These are phyloP conservation scores for Nannizzia gypsea DNA, from an alignment of 2,329 filamentous ascomycete species.

Conservation along the genomic window DNA sequence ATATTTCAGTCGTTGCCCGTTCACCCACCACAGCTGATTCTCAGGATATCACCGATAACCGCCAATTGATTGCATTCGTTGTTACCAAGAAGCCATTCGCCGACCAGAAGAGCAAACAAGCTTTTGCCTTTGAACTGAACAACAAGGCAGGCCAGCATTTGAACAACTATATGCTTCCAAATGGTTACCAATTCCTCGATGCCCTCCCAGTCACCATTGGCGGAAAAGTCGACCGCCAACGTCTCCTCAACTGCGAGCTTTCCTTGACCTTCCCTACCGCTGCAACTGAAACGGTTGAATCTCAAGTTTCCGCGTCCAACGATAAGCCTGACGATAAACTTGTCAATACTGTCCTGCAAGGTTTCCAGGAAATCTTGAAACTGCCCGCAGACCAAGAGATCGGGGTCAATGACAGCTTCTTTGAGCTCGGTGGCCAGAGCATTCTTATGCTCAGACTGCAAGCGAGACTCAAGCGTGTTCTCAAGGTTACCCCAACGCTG, in stretches of 20 bases:
- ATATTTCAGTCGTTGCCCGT: conserved; percentile 7
- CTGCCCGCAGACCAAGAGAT: conserved; percentile 6
- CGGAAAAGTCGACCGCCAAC: conserved; percentile 9
- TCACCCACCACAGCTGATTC: neutral
- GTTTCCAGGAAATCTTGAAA: conserved; percentile 8
- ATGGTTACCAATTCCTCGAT: conserved; percentile 10
- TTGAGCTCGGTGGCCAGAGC: conserved; percentile 9
- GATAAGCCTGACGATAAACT: conserved; percentile 1
- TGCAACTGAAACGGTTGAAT: neutral
- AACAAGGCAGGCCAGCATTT: conserved; percentile 4
- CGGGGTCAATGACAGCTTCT: conserved; percentile 8
- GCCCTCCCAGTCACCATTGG: conserved; percentile 8
- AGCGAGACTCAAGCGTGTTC: conserved; percentile 7
- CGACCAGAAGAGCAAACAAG: conserved; percentile 6
- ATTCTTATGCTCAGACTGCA: conserved; percentile 9
- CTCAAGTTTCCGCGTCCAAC: neutral
- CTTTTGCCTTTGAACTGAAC: conserved; percentile 5
- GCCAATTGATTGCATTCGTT: conserved; percentile 9
- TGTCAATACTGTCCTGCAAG: conserved; percentile 3
- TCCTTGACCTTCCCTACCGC: conserved; percentile 2
- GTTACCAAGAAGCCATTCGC: conserved; percentile 7
- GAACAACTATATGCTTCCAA: conserved; percentile 10
- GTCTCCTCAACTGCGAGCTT: conserved; percentile 6
- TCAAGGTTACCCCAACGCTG: conserved; percentile 5
- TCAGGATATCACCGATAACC: conserved; percentile 8